Evolutionary conservation across 176 grass and related monocot species (phyloP), one percentile per base, ranked within the genome.

Genomic region (Phragmites australis): DNA sequence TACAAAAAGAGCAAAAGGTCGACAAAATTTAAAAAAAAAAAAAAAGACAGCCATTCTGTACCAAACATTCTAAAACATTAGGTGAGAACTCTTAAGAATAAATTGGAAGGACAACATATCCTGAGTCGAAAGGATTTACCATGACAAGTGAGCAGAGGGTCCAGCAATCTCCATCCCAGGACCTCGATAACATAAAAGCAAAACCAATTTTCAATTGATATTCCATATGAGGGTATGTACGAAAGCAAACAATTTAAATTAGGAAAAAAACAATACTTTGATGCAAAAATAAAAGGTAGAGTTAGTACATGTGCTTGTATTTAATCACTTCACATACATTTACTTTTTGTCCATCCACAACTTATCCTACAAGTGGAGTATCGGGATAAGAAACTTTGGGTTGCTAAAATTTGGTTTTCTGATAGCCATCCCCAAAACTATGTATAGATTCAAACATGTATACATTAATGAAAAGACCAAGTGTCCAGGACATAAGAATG

Each of bases 171-270:
- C 82, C 92, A 88, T 71, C 82, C 88, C 64, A 83, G 68, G 73
- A 74, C 88, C 77, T 93, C 91, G 50, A 84, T 72, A 88, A 93
- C 76, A 88, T 44, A 94, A 95, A 94, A 91, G 70, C 29, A 83
- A 91, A 93, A 86, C 70, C 63, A 82, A 87, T 60, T 72, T 87
- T 81, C 66, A 65, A 91, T 65, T 65, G 41, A 87, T 61, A 67
- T 72, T 80, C 41, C 58, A 86, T 11, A 57, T 17, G 32, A 18
- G 75, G 55, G 37, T 55, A 60, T 19, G 53, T 39, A 75, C 29
- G 37, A 83, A 83, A 79, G 22, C 21, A 31, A 73, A 66, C 12
- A n/a, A 42, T 74, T 65, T 43, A 65, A 67, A n/a, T n/a, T n/a
- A n/a, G n/a, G n/a, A n/a, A 57, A 43, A 41, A 44, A 12, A 26